Base-by-base conservation (phyloP, 345 rosid genomes). In the Melastoma malabathricum region DNA sequence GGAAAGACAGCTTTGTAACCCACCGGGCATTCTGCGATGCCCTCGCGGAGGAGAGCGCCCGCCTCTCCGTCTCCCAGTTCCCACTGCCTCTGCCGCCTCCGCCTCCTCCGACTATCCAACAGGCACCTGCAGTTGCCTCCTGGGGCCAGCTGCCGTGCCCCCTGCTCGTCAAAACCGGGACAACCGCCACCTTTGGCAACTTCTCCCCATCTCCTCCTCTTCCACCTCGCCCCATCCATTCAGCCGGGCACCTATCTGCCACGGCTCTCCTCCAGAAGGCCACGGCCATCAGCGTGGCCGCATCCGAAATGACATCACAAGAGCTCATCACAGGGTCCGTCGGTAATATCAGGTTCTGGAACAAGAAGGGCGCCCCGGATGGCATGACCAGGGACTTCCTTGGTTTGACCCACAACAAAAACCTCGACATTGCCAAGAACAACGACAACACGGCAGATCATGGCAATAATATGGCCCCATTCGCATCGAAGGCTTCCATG, bases 251-350 rank as follows among this genome's bases (percentile, higher is more conserved):
- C 73, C 68, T 82, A 58, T 86, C 98, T 1, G 94, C 96, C 55
- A 90, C 98, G 13, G 94, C 96, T 9, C 89, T 90, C 55, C 96
- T 90, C 68, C 98, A 82, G 58, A 86, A 76, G 75, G 96, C 93
- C 3, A 79, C 86, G 1, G 66, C 74, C 47, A 54, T 80, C 41
- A 81, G 86, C 19, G 59, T 74, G n/a, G 52, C 68, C 18, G 56
- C 77, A 38, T 34, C 66, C 41, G 41, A 34, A 34, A 34, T 34
- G 41, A 34, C 41, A 9, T 34, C 41, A 9, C 41, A 34, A 12
- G 12, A 34, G 12, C 41, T 34, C 41, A 9, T 9, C 41, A 12
- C 2, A 23, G 55, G 55, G 23, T 16, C 18, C 3, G n/a, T 52
- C 45, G 15, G 55, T 19, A 15, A 52, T 44, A 18, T 52, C 29